These are phyloP conservation scores for Pholiota molesta DNA, from an alignment of 768 basidiomycete genomes.

Conservation along the genomic window DNA sequence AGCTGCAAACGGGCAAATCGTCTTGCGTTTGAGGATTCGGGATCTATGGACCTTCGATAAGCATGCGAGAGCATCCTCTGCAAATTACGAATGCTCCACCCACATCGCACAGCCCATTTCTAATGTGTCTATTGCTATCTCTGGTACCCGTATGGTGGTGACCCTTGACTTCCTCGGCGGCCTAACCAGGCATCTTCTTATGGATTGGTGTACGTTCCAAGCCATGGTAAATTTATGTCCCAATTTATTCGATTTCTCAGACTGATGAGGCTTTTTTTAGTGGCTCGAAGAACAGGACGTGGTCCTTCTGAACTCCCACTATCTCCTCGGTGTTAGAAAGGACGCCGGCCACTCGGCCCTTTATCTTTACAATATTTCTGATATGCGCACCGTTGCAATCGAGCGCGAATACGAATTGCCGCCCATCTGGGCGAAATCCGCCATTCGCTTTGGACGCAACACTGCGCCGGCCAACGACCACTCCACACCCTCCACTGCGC, in stretches of 20 bases:
- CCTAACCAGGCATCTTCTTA: conserved; percentile 45
- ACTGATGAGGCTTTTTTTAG: conserved; percentile 30
- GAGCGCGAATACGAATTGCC: conserved; percentile 62
- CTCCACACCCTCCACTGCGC: conserved; percentile 39
- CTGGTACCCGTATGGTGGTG: conserved; percentile 46
- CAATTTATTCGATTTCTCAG: conserved; percentile 1
- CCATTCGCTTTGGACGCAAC: conserved; percentile 53
- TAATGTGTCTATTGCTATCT: conserved; percentile 39
- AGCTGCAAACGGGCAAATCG: conserved; percentile 42
- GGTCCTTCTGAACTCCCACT: conserved; percentile 45
- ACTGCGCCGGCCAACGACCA: conserved; percentile 41
- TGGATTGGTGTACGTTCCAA: conserved; percentile 53
- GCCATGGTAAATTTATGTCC: conserved; percentile 37
- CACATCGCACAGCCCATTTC: conserved; percentile 37
- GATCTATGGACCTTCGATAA: conserved; percentile 59
- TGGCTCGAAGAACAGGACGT: conserved; percentile 55
- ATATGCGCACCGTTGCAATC: conserved; percentile 41
- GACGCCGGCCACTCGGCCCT: conserved; percentile 39
- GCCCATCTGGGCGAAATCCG: conserved; percentile 48
- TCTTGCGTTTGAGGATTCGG: conserved; percentile 54
- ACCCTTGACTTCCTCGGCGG: conserved; percentile 45
- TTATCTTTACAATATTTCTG: conserved; percentile 49
- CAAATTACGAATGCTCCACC: conserved; percentile 44
- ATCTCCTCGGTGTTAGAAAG: conserved; percentile 45
- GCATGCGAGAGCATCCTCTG: conserved; percentile 46